Percentiles rank a stretch among this genome's conserved stretches.
phyloP scores from a whole-genome alignment of 441 rosid genomes.

The Euphorbia corollata region DNA sequence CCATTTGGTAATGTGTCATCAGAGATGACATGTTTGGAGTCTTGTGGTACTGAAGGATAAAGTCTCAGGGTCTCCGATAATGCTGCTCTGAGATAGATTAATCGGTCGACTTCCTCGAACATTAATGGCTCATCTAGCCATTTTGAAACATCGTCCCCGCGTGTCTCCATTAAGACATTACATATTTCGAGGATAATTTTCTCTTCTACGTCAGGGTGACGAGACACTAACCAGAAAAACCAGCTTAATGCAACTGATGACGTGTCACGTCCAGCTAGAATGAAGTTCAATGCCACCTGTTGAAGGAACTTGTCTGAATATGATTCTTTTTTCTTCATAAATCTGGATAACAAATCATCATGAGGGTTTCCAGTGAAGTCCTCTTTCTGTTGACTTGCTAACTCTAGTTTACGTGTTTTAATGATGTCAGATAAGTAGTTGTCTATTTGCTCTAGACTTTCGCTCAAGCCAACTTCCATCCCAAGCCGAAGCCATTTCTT shows the following conservation, averaged over 20 bases:
- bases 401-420: slow-evolving; percentile 53
- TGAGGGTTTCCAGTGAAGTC: slow-evolving; percentile 26
- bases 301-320: slow-evolving; percentile 60
- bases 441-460: slow-evolving; percentile 47
- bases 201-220: slow-evolving; percentile 49
- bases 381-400: slow-evolving; percentile 27
- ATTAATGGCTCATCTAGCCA: slow-evolving; percentile 58
- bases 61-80: slow-evolving; percentile 66
- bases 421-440: slow-evolving; percentile 54
- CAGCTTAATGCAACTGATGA: slow-evolving; percentile 81
- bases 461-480: slow-evolving; percentile 50
- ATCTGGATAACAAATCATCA: slow-evolving; percentile 68
- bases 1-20: slow-evolving; percentile 63
- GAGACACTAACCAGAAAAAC: slow-evolving; percentile 70
- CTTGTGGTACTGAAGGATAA: slow-evolving; percentile 82
- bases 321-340: slow-evolving; percentile 72
- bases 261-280: slow-evolving; percentile 87
- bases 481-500: slow-evolving; percentile 66
- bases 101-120: slow-evolving; percentile 68
- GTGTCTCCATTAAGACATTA: slow-evolving; percentile 50
- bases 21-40: slow-evolving; percentile 59
- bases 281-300: slow-evolving; percentile 69
- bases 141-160: slow-evolving; percentile 31
- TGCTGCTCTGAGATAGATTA: slow-evolving; percentile 66
- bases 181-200: slow-evolving; percentile 53